Evolutionary conservation across 352 stramenopile species (phyloP).

Genomic region (Pythium oligandrum): DNA sequence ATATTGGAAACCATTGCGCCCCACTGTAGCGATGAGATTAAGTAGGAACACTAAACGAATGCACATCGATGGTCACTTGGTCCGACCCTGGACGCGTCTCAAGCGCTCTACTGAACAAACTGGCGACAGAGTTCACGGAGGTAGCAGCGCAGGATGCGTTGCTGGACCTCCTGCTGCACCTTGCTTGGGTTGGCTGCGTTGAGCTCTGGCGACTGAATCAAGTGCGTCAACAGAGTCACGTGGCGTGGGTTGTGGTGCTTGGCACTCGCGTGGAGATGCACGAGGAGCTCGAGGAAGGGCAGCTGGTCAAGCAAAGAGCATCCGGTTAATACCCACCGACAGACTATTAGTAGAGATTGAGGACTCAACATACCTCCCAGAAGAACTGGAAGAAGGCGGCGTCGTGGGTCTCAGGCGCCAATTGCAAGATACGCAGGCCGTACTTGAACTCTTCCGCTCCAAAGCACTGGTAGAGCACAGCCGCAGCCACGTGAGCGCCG

Average conservation of each 20-base stretch:
- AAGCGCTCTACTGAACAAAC: no score
- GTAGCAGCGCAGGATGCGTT: constrained; percentile 79
- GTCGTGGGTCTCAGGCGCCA: constrained; percentile 66
- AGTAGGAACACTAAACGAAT: no score
- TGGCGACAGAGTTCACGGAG: constrained; percentile 65
- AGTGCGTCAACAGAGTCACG: constrained; percentile 68
- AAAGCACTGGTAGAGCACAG: constrained; percentile 84
- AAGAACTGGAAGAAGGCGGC: constrained; percentile 84
- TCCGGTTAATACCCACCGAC: no score
- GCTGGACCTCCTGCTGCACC: constrained; percentile 65
- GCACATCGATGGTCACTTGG: no score
- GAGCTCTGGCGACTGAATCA: constrained; percentile 79
- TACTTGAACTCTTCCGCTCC: constrained; percentile 75
- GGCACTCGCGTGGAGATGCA: constrained; percentile 67
- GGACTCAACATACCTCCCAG: constrained; percentile 52
- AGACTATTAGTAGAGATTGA: neutral
- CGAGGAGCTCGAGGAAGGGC: constrained; percentile 74
- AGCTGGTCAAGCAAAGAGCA: constrained; percentile 25
- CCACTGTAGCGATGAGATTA: no score
- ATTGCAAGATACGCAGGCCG: constrained; percentile 69
- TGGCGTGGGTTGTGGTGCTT: constrained; percentile 72
- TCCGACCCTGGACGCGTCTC: no score
- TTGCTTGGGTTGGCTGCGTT: constrained; percentile 67
- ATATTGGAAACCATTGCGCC: no score
- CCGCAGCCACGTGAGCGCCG: constrained; percentile 71